Percentiles rank a stretch among this genome's conserved stretches.
These are phyloP conservation scores for Fusarium chaquense DNA, from an alignment of 2,329 filamentous ascomycete genomes.

Conservation along the genomic window DNA sequence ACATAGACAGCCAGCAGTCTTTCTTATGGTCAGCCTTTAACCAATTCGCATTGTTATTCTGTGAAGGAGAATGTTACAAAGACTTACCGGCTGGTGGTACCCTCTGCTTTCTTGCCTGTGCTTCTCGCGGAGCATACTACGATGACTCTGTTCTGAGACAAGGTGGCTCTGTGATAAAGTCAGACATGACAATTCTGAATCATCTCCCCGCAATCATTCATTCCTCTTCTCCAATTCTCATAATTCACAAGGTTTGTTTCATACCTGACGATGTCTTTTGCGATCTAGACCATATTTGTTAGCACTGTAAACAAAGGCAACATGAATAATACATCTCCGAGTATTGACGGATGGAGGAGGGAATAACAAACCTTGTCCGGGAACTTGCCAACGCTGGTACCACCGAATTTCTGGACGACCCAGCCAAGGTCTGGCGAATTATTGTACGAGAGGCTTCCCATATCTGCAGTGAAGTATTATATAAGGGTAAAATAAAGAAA, in stretches of 20 bases:
- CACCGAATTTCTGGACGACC: constrained; percentile 96
- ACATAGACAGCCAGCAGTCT: constrained; percentile 71
- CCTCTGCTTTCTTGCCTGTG: constrained; percentile 92
- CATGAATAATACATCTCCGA: constrained; percentile 5
- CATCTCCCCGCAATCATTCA: constrained; percentile 12
- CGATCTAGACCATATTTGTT: constrained; percentile 51
- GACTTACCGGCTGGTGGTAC: constrained; percentile 92
- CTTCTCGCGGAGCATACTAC: constrained; percentile 97
- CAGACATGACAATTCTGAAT: constrained; percentile 22
- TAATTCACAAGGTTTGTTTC: constrained; percentile 24
- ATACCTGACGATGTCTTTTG: constrained; percentile 59
- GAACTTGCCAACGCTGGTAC: constrained; percentile 96
- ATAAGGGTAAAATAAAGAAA: not conserved
- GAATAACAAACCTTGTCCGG: constrained; percentile 70
- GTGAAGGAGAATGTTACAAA: not conserved
- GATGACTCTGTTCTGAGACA: constrained; percentile 80
- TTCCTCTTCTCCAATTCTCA: not conserved
- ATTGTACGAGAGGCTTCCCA: constrained; percentile 51
- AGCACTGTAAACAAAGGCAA: constrained; percentile 19
- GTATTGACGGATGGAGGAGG: not conserved
- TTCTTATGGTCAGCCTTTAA: constrained; percentile 2
- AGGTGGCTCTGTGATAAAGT: constrained; percentile 54
- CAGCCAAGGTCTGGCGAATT: constrained; percentile 67
- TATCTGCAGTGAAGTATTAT: constrained; percentile 29
- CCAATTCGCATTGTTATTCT: not conserved